These are phyloP conservation scores for Apiotrichum montevideense DNA, from an alignment of 1,284 basidiomycete species.

Conservation along the genomic window DNA sequence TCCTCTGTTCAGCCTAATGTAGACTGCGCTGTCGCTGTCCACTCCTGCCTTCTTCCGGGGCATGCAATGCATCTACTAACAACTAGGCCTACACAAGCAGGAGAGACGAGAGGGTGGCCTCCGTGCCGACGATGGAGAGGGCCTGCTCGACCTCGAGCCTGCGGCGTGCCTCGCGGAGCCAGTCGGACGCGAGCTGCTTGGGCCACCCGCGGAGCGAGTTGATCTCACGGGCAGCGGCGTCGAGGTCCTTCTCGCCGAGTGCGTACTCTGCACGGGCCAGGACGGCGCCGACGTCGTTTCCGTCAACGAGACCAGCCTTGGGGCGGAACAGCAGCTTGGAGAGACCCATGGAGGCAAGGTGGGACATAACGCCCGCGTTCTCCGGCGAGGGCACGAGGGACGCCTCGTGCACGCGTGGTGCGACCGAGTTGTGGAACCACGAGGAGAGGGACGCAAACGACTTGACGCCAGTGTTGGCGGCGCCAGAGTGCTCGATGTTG, in stretches of 20 bases:
- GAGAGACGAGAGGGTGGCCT: constrained; percentile 60
- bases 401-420: constrained; percentile 76
- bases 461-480: constrained; percentile 80
- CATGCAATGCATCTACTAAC: constrained; percentile 11
- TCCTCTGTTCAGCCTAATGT: too few relatives aligned
- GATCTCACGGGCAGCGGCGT: constrained; percentile 81
- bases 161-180: constrained; percentile 82
- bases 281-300: constrained; percentile 77
- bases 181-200: constrained; percentile 75
- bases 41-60: not conserved
- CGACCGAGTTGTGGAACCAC: constrained; percentile 83
- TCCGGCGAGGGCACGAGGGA: constrained; percentile 69
- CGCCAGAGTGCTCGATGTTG: constrained; percentile 65
- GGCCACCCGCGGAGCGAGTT: constrained; percentile 86
- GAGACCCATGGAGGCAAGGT: constrained; percentile 72
- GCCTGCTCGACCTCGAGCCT: constrained; percentile 91
- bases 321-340: constrained; percentile 72
- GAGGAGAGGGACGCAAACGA: constrained; percentile 78
- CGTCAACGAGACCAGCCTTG: constrained; percentile 61
- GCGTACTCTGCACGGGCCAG: constrained; percentile 85
- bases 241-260: constrained; percentile 86
- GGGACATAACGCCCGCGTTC: constrained; percentile 78
- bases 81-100: constrained; percentile 45
- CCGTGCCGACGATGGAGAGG: constrained; percentile 78
- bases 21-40: too few relatives aligned